Conservation (phyloP, 352 stramenopile genomes). For the Pythium rhizo-oryzae region DNA sequence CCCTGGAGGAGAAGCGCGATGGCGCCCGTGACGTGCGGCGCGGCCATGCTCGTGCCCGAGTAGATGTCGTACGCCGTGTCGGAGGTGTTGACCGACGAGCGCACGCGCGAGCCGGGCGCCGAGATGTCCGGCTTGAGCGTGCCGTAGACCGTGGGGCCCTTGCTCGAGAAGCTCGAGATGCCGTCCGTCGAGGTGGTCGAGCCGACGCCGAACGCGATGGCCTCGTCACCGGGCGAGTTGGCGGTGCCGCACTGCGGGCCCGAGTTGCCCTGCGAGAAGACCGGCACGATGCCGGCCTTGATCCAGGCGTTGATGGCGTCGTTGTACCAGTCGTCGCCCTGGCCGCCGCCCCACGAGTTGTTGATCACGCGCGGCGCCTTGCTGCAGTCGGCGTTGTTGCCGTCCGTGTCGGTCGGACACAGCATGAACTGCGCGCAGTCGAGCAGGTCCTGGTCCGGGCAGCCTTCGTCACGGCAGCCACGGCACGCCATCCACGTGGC, state of each 20-base stretch:
- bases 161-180: slow-evolving; percentile 24
- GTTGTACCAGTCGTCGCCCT: slow-evolving; percentile 19
- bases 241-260: slow-evolving; percentile 19
- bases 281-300: slow-evolving; percentile 25
- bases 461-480: slow-evolving; percentile 23
- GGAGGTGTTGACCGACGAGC: slow-evolving; percentile 27
- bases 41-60: slow-evolving; percentile 31
- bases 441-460: slow-evolving; percentile 21
- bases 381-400: slow-evolving; percentile 27
- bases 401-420: slow-evolving; percentile 28
- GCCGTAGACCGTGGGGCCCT: neutral
- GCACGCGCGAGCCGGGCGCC: slow-evolving; percentile 25
- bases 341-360: slow-evolving; percentile 27
- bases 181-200: slow-evolving; percentile 20
- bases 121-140: slow-evolving; percentile 35
- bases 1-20: slow-evolving; percentile 26
- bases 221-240: slow-evolving; percentile 23
- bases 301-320: slow-evolving; percentile 20
- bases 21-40: slow-evolving; percentile 30
- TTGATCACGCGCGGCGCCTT: slow-evolving; percentile 26
- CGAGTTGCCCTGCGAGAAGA: slow-evolving; percentile 27
- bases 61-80: slow-evolving; percentile 30
- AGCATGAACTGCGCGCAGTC: slow-evolving; percentile 33
- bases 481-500: slow-evolving; percentile 20
- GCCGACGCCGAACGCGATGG: neutral